Evolutionary conservation across 148 eudicot genomes (phyloP).

Genomic region (Cornus suecica): DNA sequence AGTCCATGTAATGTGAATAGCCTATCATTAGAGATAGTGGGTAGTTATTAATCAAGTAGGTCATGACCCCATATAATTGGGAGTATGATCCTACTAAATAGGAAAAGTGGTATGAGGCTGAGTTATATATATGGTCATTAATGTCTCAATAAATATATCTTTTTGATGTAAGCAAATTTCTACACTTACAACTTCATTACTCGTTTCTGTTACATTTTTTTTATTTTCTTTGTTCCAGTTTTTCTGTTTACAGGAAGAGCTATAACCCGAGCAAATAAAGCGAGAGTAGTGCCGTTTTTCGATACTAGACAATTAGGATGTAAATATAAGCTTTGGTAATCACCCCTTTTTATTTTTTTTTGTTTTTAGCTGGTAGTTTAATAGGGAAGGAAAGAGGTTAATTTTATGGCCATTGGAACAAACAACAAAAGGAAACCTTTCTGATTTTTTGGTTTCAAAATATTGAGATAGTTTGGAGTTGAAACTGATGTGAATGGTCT

Average conservation of each 20-base stretch:
- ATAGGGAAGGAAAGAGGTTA: not conserved
- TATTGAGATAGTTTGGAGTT: not conserved
- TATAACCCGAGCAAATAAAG: constrained; percentile 16
- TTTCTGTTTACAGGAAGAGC: constrained; percentile 68
- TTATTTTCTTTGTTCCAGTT: not conserved
- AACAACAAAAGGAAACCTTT: not conserved
- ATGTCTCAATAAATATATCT: too few species aligned
- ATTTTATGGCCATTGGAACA: not conserved
- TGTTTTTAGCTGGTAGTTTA: not conserved
- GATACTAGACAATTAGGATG: not conserved
- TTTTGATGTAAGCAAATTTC: too few species aligned
- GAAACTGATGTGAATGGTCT: not conserved
- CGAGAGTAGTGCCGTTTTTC: not conserved
- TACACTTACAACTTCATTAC: too few species aligned
- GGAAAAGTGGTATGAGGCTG: too few species aligned
- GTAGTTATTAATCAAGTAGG: too few species aligned
- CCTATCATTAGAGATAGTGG: too few species aligned
- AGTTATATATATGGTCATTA: too few species aligned
- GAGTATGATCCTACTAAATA: too few species aligned
- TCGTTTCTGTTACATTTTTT: too few species aligned
- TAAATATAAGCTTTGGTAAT: not conserved
- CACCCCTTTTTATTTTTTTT: not conserved
- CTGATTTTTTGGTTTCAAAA: not conserved
- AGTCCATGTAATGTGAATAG: too few species aligned
- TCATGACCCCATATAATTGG: too few species aligned